Conservation (phyloP, 148 eudicot genomes). For the Bassia scoparia region DNA sequence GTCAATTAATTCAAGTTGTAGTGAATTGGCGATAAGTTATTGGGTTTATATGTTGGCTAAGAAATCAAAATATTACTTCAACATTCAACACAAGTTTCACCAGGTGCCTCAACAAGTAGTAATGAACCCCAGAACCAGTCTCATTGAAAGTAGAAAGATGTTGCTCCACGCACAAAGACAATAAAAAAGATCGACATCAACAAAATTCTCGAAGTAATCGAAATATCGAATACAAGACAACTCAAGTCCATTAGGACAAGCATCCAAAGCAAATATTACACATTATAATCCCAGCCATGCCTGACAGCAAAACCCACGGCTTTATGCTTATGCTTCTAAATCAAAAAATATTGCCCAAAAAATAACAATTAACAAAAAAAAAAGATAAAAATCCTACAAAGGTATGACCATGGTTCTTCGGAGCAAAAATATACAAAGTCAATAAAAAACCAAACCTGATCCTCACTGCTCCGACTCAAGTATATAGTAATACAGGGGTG, state of each 20-base stretch:
- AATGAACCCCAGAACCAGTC: no score
- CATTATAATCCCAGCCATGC: constrained; percentile 34
- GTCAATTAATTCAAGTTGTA: no score
- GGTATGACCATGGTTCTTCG: constrained; percentile 32
- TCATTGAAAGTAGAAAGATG: no score
- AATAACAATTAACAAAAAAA: background rate
- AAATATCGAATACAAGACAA: constrained; percentile 11
- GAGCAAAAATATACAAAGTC: constrained; percentile 50
- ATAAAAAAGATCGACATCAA: background rate
- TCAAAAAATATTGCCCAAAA: constrained; percentile 22
- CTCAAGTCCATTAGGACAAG: constrained; percentile 1
- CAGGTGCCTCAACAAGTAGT: no score
- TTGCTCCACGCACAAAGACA: background rate
- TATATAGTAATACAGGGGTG: constrained; percentile 37
- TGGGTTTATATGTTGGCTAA: no score
- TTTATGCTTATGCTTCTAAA: constrained; percentile 29
- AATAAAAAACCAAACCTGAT: constrained; percentile 27
- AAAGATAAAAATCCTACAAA: constrained; percentile 16
- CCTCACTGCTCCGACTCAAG: constrained; percentile 34
- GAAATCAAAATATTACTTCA: no score
- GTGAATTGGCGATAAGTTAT: no score
- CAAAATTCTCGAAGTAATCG: constrained; percentile 1
- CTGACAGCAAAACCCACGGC: constrained; percentile 49
- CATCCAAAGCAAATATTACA: constrained; percentile 31
- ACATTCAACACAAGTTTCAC: no score